Evolutionary conservation across 495 filamentous ascomycete species (phyloP).

Genomic region (Gamarada debralockiae): DNA sequence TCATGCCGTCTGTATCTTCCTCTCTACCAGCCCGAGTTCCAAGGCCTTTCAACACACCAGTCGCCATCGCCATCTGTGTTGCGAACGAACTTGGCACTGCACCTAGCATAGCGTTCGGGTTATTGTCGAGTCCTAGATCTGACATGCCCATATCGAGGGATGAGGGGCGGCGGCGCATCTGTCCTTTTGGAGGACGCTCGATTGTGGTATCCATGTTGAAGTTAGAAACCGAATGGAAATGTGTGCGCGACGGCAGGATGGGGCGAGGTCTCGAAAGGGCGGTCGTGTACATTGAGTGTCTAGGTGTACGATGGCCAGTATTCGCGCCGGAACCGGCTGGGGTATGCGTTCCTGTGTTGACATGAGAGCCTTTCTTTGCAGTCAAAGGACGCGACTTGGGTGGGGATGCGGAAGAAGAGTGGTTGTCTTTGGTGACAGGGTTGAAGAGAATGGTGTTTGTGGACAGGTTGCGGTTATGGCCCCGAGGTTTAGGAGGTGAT

Average conservation of each 20-base stretch:
- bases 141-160: conserved; percentile 62
- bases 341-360: conserved; percentile 37
- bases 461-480: conserved; percentile 59
- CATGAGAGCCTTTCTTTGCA: conserved; percentile 27
- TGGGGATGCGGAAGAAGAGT: conserved; percentile 30
- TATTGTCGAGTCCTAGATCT: conserved; percentile 53
- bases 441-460: conserved; percentile 76
- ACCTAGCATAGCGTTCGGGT: conserved; percentile 54
- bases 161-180: conserved; percentile 34
- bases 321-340: conserved; percentile 23
- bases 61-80: conserved; percentile 73
- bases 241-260: conserved; percentile 45
- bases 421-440: conserved; percentile 37
- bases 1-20: conserved; percentile 50
- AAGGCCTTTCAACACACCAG: conserved; percentile 40
- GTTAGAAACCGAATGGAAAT: conserved; percentile 51
- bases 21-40: neutral
- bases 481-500: conserved; percentile 27
- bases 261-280: conserved; percentile 39
- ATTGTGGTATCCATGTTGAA: conserved; percentile 23
- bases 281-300: conserved; percentile 35
- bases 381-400: conserved; percentile 30
- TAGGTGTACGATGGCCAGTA: conserved; percentile 44
- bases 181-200: neutral
- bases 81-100: conserved; percentile 71